A percentile compares a stretch with the other conserved stretches of the same genome.
Conservation (phyloP, 192 early-diverging fungal species). For the Coemansia sp. region DNA sequence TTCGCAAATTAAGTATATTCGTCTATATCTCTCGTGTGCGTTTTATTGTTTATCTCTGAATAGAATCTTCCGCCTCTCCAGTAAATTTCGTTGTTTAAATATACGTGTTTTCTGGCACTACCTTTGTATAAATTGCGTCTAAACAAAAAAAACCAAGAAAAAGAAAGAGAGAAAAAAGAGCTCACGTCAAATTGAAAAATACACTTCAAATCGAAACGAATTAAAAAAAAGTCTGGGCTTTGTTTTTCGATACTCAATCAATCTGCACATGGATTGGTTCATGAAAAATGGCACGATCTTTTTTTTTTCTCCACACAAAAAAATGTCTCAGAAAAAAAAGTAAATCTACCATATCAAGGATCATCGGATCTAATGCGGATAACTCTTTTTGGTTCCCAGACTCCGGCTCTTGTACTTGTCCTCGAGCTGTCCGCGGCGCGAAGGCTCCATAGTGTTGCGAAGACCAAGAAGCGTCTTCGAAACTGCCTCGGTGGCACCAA, state of each 20-base stretch:
- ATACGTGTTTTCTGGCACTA: background rate
- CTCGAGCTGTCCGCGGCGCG: constrained; percentile 71
- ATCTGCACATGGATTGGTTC: background rate
- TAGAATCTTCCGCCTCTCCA: background rate
- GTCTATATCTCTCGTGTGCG: background rate
- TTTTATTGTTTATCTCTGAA: background rate
- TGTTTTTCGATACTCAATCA: background rate
- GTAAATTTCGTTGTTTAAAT: background rate
- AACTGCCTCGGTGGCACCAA: constrained; percentile 90
- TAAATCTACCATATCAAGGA: background rate
- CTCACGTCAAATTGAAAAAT: too few relatives aligned
- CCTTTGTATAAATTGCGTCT: background rate
- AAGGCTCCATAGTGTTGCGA: constrained; percentile 88
- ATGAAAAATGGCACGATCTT: background rate
- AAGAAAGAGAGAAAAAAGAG: background rate
- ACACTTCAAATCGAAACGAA: background rate
- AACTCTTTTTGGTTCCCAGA: constrained; percentile 39
- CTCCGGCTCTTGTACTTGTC: constrained; percentile 63
- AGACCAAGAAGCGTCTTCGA: constrained; percentile 89
- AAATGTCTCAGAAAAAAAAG: background rate
- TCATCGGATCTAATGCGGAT: constrained; percentile 12
- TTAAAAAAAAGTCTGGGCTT: background rate
- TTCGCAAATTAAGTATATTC: too few relatives aligned
- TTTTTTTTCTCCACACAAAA: background rate
- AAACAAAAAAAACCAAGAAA: background rate